Evolutionary conservation across 148 eudicot species (phyloP).

Genomic region (Amaranthus hypochondriacus): DNA sequence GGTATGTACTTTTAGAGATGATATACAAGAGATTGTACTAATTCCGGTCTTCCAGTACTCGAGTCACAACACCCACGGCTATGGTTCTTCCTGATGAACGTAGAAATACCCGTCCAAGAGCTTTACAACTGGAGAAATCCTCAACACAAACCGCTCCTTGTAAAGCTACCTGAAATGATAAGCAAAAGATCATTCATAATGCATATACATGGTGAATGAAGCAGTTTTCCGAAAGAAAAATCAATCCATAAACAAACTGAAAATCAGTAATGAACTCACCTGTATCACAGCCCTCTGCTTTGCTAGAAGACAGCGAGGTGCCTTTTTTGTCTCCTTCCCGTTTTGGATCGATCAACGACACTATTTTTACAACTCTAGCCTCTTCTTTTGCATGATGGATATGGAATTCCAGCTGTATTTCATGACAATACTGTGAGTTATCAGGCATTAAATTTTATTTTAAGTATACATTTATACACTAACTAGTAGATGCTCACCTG

Average conservation of each 20-base stretch:
- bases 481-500: constrained; percentile 41
- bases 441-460: not conserved
- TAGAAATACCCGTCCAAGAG: constrained; percentile 81
- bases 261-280: constrained; percentile 34
- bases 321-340: constrained; percentile 72
- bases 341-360: constrained; percentile 90
- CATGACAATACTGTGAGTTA: constrained; percentile 4
- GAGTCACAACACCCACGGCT: constrained; percentile 74
- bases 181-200: not conserved
- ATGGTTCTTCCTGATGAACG: constrained; percentile 83
- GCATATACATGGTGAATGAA: not conserved
- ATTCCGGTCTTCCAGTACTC: constrained; percentile 33
- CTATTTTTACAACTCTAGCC: constrained; percentile 62
- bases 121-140: constrained; percentile 54
- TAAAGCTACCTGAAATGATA: constrained; percentile 54
- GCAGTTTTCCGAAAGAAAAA: not conserved
- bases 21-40: constrained; percentile 2
- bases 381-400: constrained; percentile 87
- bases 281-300: constrained; percentile 87
- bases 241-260: not conserved
- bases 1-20: not conserved
- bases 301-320: constrained; percentile 71
- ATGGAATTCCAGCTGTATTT: constrained; percentile 77
- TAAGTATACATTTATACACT: not conserved
- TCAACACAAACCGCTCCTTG: constrained; percentile 70